Conservation (phyloP, 768 basidiomycete genomes). For the Cystoderma amianthinum region DNA sequence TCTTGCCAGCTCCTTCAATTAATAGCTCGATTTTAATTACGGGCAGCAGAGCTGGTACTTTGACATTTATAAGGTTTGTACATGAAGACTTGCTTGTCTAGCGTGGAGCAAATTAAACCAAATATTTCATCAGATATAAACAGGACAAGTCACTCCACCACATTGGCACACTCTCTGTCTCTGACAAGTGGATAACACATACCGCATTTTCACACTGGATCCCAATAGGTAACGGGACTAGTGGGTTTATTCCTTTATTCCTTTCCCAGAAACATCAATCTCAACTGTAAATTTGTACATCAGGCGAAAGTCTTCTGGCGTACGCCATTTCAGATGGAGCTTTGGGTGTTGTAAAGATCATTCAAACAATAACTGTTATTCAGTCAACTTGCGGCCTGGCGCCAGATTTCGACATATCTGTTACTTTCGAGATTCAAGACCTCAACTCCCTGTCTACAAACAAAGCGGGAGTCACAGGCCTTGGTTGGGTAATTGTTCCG, state of each 20-base stretch:
- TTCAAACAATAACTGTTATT: slow-evolving; percentile 32
- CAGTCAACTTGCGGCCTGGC: slow-evolving; percentile 17
- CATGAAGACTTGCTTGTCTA: background rate
- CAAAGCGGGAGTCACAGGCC: slow-evolving; percentile 37
- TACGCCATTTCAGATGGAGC: slow-evolving; percentile 54
- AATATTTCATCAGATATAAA: no score
- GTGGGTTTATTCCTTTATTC: slow-evolving; percentile 26
- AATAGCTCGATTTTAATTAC: slow-evolving; percentile 65
- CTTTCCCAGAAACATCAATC: background rate
- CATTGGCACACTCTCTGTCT: slow-evolving; percentile 34
- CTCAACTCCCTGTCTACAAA: slow-evolving; percentile 26
- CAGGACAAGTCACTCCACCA: no score
- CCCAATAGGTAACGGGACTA: slow-evolving; percentile 21
- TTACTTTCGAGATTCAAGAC: slow-evolving; percentile 19
- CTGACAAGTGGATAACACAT: slow-evolving; percentile 59
- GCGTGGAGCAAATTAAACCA: background rate
- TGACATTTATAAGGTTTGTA: slow-evolving; percentile 59
- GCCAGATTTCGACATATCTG: slow-evolving; percentile 24
- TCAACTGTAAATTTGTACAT: no score
- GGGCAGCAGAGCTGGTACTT: slow-evolving; percentile 60
- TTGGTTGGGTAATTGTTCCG: slow-evolving; percentile 47
- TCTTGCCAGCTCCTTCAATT: slow-evolving; percentile 36
- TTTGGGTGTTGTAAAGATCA: slow-evolving; percentile 47
- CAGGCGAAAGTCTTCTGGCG: slow-evolving; percentile 56
- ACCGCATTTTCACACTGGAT: slow-evolving; percentile 57